Conservation (phyloP, 257 asterid species). For the Gardenia jasminoides region DNA sequence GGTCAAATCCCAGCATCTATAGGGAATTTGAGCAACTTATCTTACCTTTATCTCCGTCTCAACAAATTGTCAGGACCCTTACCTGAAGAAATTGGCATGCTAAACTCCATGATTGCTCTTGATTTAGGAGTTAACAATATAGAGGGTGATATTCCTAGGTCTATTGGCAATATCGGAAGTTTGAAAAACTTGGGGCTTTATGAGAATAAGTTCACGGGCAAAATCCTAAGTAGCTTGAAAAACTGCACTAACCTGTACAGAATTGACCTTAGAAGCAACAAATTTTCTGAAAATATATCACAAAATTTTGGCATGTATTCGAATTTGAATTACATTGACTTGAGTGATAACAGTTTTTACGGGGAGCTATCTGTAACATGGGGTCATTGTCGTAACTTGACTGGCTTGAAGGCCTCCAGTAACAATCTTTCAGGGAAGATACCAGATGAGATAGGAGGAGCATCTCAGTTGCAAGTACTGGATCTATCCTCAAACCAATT, state of each 20-base stretch:
- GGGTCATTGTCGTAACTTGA: slow-evolving; percentile 24
- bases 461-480: slow-evolving; percentile 21
- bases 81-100: slow-evolving; percentile 19
- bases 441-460: slow-evolving; percentile 27
- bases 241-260: slow-evolving; percentile 31
- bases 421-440: slow-evolving; percentile 32
- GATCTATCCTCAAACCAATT: slow-evolving; percentile 36
- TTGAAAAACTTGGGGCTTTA: slow-evolving; percentile 1
- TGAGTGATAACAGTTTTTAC: slow-evolving; percentile 31
- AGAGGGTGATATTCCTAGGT: slow-evolving; percentile 25
- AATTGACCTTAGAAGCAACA: slow-evolving; percentile 30
- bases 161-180: slow-evolving; percentile 27
- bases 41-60: not conserved
- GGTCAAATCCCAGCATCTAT: slow-evolving; percentile 21
- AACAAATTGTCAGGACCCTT: slow-evolving; percentile 6
- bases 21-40: slow-evolving; percentile 8
- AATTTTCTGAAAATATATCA: slow-evolving; percentile 29
- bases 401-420: slow-evolving; percentile 27
- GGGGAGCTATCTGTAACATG: slow-evolving; percentile 38
- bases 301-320: slow-evolving; percentile 37
- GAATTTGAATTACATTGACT: slow-evolving; percentile 25
- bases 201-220: slow-evolving; percentile 19
- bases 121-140: slow-evolving; percentile 21
- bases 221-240: slow-evolving; percentile 28
- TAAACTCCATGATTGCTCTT: slow-evolving; percentile 19